A percentile compares a stretch with the other conserved stretches of the same genome.
Evolutionary conservation across 306 rosid genomes (phyloP).

Genomic region (Vicia sativa): DNA sequence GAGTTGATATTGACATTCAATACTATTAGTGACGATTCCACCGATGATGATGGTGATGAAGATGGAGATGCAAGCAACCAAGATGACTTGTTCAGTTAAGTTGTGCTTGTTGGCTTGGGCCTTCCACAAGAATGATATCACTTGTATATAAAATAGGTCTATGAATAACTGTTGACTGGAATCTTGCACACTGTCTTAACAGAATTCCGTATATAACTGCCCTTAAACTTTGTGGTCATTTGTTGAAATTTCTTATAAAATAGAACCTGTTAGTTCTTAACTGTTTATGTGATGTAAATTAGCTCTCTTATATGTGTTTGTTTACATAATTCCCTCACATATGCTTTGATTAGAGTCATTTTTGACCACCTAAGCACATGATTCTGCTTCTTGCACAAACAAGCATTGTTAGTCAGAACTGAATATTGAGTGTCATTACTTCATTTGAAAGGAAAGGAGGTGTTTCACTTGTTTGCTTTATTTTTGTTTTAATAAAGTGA

Average conservation of each 20-base stretch:
- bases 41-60: conserved; percentile 50
- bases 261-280: conserved; percentile 20
- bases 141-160: conserved; percentile 53
- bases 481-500: neutral
- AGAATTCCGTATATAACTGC: conserved; percentile 22
- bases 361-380: neutral
- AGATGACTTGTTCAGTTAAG: conserved; percentile 60
- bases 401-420: neutral
- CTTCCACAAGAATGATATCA: conserved; percentile 40
- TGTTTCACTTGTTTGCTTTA: neutral
- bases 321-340: neutral
- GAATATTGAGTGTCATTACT: neutral
- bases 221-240: conserved; percentile 23
- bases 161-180: conserved; percentile 33
- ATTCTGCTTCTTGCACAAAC: neutral
- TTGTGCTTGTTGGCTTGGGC: conserved; percentile 16
- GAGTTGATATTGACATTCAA: conserved; percentile 60
- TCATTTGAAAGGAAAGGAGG: neutral
- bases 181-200: conserved; percentile 32
- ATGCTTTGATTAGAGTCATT: neutral
- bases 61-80: conserved; percentile 55
- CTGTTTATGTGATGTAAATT: too few species aligned
- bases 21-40: conserved; percentile 54
- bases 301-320: too few species aligned
- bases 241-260: conserved; percentile 13